phyloP scores from a whole-genome alignment of 2,329 filamentous ascomycete species.

The Verticillium dahliae region DNA sequence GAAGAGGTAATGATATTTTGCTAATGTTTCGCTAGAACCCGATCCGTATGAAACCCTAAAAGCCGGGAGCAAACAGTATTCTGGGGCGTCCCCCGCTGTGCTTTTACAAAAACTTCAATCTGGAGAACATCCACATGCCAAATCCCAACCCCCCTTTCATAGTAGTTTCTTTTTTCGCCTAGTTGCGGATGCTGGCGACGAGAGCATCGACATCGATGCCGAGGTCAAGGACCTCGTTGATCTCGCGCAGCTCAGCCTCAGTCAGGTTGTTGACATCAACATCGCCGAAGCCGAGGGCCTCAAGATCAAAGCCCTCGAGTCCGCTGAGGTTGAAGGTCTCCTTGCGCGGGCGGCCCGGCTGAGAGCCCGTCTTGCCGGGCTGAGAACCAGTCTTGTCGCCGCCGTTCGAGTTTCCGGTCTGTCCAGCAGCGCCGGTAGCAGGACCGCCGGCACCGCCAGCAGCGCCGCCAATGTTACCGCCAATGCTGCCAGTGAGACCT shows the following conservation, averaged over 20 bases:
- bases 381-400: not conserved
- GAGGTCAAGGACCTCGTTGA: not conserved
- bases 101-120: no score
- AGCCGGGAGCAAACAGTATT: not conserved
- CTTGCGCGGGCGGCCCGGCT: slow-evolving; percentile 13
- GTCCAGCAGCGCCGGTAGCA: not conserved
- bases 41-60: not conserved
- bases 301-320: not conserved
- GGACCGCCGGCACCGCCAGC: not conserved
- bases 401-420: not conserved
- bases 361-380: slow-evolving; percentile 9
- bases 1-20: not conserved
- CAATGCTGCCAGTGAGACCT: not conserved
- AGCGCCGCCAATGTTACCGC: not conserved
- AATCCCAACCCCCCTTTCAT: no score
- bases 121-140: no score
- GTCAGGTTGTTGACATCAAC: not conserved
- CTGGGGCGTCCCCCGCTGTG: not conserved
- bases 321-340: slow-evolving; percentile 13
- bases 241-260: not conserved
- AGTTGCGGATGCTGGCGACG: not conserved
- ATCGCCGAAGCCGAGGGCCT: not conserved
- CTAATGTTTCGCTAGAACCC: not conserved
- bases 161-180: not conserved
- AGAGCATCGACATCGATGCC: not conserved